Base-by-base conservation (phyloP, 257 asterid genomes). In the Ballota nigra region DNA sequence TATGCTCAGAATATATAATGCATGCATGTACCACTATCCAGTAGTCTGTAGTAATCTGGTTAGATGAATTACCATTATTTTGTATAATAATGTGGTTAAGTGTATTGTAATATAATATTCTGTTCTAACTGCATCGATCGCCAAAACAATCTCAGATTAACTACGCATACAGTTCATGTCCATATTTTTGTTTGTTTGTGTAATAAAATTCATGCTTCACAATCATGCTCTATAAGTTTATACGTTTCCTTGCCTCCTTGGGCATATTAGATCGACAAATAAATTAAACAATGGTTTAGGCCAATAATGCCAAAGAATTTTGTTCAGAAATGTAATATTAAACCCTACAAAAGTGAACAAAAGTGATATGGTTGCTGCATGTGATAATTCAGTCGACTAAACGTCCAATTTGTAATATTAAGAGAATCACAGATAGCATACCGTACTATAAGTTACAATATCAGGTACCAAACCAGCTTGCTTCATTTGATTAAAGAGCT, bases 391-490 rank as follows among this genome's bases (percentile, higher is more conserved):
- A 71, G 68, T 58, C 74, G 40, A 67, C 38, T 18, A 29, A 23
- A 53, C 31, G 45, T 72, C 49, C 23, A 16, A 53, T 59, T 72
- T 31, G 29, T 26, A 24, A 58, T n/a, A n/a, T 19, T 24, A 38
- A 66, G 70, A 63, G 78, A 73, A 55, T 68, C 18, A 22, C 72
- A 79, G 71, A 38, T 77, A 73, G 72, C 89, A 56, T 86, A 94
- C 99, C 88, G 97, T 89, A 63, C 97, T 88, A 80, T 94, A 94
- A 22, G 99, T 94, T 55, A 94, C 86, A 62, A 83, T 85, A 82
- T 94, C 99, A 74, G 99, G 99, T 58, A 80, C 83, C 55, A 94
- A 85, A 75, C 96, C 96, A 71, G 85, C 89, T 82, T 68, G 85
- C 88, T 86, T 87, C 98, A 94, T 94, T 83, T 88, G 96, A 78